Evolutionary conservation across 306 rosid genomes (phyloP).

Genomic region (Inga leiocalycina): DNA sequence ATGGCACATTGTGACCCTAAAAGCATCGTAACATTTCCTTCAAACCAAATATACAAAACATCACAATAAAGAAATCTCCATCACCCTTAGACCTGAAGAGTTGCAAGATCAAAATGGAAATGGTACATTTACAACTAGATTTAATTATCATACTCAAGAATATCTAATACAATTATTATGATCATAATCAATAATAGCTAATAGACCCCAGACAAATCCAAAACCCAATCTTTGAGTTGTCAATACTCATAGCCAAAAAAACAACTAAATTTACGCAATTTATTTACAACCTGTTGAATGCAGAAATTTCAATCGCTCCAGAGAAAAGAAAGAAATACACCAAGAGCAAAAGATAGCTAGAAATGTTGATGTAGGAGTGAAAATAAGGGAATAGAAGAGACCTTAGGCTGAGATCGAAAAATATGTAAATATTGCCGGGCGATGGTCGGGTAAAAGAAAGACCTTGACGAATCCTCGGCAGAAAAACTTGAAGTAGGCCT

Average conservation of each 20-base stretch:
- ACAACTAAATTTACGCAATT: too few species aligned
- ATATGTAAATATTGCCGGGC: conserved; percentile 25
- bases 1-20: conserved; percentile 47
- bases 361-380: background rate
- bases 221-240: background rate
- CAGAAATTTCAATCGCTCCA: background rate
- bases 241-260: background rate
- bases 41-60: conserved; percentile 7
- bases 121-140: background rate
- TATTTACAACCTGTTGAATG: background rate
- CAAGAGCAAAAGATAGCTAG: background rate
- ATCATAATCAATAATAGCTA: background rate
- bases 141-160: background rate
- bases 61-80: background rate
- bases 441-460: conserved; percentile 14
- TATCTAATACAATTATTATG: background rate
- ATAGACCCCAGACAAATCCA: background rate
- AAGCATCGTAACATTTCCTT: conserved; percentile 29
- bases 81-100: conserved; percentile 3
- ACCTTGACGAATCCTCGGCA: conserved; percentile 7
- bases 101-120: background rate
- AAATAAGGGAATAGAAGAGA: background rate
- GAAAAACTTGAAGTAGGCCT: conserved; percentile 15
- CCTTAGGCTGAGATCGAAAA: conserved; percentile 41
- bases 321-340: background rate